Percentiles rank a stretch among this genome's conserved stretches.
These are phyloP conservation scores for Omphalotus guepiniiformis DNA, from an alignment of 768 basidiomycete genomes.

Conservation along the genomic window DNA sequence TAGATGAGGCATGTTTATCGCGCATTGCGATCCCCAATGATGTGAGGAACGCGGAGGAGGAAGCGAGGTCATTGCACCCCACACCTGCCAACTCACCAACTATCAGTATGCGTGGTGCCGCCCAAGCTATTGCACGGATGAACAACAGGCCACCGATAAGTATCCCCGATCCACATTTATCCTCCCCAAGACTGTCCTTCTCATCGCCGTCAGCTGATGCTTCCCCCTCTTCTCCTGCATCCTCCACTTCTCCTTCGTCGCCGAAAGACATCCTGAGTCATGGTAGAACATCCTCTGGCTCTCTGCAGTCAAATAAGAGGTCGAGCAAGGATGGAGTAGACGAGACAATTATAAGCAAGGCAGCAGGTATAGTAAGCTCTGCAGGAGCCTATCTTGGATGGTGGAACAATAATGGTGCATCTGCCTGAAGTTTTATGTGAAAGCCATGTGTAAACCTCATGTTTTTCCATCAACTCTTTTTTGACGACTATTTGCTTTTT, in stretches of 20 bases:
- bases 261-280: not conserved
- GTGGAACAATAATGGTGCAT: slow-evolving; percentile 26
- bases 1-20: slow-evolving; percentile 10
- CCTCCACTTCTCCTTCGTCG: not conserved
- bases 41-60: slow-evolving; percentile 9
- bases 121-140: slow-evolving; percentile 14
- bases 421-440: not conserved
- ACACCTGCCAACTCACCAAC: slow-evolving; percentile 65
- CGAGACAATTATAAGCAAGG: slow-evolving; percentile 50
- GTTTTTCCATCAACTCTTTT: not conserved
- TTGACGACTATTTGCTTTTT: not conserved
- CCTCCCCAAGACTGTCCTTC: slow-evolving; percentile 1
- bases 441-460: not conserved
- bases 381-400: slow-evolving; percentile 74
- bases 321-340: slow-evolving; percentile 11
- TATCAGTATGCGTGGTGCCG: slow-evolving; percentile 24
- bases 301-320: not conserved
- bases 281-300: not conserved
- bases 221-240: not conserved
- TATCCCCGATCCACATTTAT: slow-evolving; percentile 3
- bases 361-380: slow-evolving; percentile 76
- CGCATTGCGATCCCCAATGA: not conserved
- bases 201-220: not conserved
- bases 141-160: slow-evolving; percentile 1
- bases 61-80: slow-evolving; percentile 33